Evolutionary conservation across 2,329 filamentous ascomycete species (phyloP), one percentile per base, ranked within the genome.

Genomic region (Sporothrix luriei): DNA sequence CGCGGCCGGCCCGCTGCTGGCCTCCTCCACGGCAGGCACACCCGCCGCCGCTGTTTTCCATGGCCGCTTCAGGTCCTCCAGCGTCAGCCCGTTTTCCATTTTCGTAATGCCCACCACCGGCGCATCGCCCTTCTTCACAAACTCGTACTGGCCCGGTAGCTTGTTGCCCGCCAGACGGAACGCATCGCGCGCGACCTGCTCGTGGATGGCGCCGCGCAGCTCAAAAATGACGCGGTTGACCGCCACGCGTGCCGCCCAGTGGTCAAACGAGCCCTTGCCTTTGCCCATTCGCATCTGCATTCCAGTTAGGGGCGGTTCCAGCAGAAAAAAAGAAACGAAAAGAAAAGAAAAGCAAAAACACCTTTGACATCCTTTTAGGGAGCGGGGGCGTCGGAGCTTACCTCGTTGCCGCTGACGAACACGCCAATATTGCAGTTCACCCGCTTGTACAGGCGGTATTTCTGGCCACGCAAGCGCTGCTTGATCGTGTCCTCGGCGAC

Each of bases 241-340:
- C 10, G 93, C 89, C 74, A 98, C 89, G 80, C 94, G 89, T 26
- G 91, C 88, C 4, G 94, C 93, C 95, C 95, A 99, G 78, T 97
- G 92, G 79, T 99, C 95, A 78, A 99, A 98, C 72, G 90, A 91
- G 75, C 95, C 95, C 80, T 99, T 99, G 81, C 95, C 95, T 82
- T 98, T 99, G 79, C 95, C 95, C 96, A 99, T 99, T 87, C 95
- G 91, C 79, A 93, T 91, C 88, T 90, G n/a, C 21, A 16, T 5
- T 48, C 11, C 9, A 16, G 43, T 66, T 40, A 71, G 68, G 4
- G 46, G 40, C 2, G 24, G 14, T 3, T 16, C 70, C 75, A 66
- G n/a, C n/a, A n/a, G n/a, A n/a, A n/a, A n/a, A 59, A 24, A 21
- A 33, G 5, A 33, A 7, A n/a, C n/a, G n/a, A n/a, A 33, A 33